Percentiles rank a stretch among this genome's conserved stretches.
These are phyloP conservation scores for Debaryomyces udenii DNA, from an alignment of 1,139 yeast genomes.

Conservation along the genomic window DNA sequence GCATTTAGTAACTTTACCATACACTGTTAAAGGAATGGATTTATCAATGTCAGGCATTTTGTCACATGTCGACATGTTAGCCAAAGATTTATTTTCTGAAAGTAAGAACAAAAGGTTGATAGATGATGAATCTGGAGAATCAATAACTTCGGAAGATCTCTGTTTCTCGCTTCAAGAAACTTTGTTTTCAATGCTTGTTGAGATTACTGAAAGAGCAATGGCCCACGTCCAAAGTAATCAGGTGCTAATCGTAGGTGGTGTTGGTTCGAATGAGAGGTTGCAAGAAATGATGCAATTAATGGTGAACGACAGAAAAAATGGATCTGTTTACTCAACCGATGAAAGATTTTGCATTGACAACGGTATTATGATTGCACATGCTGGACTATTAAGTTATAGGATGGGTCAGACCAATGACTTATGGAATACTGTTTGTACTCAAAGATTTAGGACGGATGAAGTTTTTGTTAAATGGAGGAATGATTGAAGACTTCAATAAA, in stretches of 20 bases:
- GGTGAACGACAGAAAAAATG: conserved; percentile 84
- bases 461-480: conserved; percentile 90
- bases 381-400: conserved; percentile 85
- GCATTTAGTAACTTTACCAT: conserved; percentile 77
- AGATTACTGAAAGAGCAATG: conserved; percentile 97
- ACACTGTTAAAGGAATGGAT: conserved; percentile 98
- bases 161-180: conserved; percentile 94
- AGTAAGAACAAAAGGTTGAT: conserved; percentile 53
- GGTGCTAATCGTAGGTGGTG: conserved; percentile 96
- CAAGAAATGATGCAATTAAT: conserved; percentile 96
- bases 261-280: conserved; percentile 87
- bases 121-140: conserved; percentile 54
- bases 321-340: conserved; percentile 89
- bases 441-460: conserved; percentile 91
- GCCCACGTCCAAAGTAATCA: conserved; percentile 92
- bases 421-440: conserved; percentile 83
- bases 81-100: conserved; percentile 64
- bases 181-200: conserved; percentile 93
- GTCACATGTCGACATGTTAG: conserved; percentile 80
- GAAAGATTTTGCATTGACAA: conserved; percentile 96
- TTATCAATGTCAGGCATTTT: conserved; percentile 93
- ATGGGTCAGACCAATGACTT: conserved; percentile 71
- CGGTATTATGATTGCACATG: conserved; percentile 99
- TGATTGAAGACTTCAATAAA: conserved; percentile 30
- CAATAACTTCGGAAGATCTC: conserved; percentile 79